A percentile compares a stretch with the other conserved stretches of the same genome.
phyloP scores from a whole-genome alignment of 2,329 filamentous ascomycete genomes.

The Fusarium papillatum region DNA sequence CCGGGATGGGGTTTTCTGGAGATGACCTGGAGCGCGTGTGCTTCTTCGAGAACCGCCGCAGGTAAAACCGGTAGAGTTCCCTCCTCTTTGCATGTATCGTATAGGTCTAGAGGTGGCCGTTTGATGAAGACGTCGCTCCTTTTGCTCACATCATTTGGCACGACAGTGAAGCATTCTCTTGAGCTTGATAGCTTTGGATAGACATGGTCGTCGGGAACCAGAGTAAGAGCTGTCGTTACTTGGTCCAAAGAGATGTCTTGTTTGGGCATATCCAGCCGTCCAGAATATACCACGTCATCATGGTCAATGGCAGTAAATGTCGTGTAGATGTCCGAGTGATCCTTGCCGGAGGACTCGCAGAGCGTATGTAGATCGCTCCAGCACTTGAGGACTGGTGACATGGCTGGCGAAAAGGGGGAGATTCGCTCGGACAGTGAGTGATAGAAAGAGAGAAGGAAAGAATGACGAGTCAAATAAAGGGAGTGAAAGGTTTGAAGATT shows the following conservation, averaged over 20 bases:
- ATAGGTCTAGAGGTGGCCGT: neutral
- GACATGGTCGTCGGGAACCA: neutral
- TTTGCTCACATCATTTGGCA: neutral
- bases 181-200: neutral
- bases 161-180: slow-evolving; percentile 1
- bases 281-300: slow-evolving; percentile 1
- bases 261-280: neutral
- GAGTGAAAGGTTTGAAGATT: neutral
- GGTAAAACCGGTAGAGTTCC: neutral
- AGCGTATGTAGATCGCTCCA: neutral
- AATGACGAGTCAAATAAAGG: neutral
- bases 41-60: slow-evolving; percentile 2
- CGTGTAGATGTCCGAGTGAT: neutral
- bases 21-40: slow-evolving; percentile 4
- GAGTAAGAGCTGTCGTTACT: neutral
- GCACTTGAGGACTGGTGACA: neutral
- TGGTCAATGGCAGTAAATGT: slow-evolving; percentile 1
- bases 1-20: neutral
- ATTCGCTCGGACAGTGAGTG: neutral
- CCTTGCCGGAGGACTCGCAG: neutral
- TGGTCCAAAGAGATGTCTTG: neutral
- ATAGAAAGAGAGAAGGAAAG: neutral
- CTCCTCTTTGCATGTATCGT: neutral
- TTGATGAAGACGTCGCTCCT: slow-evolving; percentile 2
- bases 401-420: neutral